These are phyloP conservation scores for Ophiosphaerella narmari DNA, from an alignment of 2,329 filamentous ascomycete genomes.

Conservation along the genomic window DNA sequence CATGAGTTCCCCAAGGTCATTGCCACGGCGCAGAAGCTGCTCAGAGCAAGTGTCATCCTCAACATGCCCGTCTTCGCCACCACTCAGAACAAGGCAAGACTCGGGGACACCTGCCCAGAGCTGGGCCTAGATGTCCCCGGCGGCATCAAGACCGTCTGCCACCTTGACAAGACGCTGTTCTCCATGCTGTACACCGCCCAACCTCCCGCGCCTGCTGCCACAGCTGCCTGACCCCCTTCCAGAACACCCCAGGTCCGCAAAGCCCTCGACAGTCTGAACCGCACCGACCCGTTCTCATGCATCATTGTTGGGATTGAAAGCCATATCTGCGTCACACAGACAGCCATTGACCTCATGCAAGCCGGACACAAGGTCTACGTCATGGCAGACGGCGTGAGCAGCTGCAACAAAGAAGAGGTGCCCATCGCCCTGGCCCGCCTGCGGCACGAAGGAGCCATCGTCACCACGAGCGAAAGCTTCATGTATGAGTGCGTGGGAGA, in stretches of 20 bases:
- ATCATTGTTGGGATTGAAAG: constrained; percentile 89
- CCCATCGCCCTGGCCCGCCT: constrained; percentile 77
- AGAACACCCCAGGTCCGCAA: constrained; percentile 66
- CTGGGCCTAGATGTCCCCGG: constrained; percentile 60
- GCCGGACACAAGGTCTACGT: constrained; percentile 83
- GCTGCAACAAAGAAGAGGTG: constrained; percentile 82
- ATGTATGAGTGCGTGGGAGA: constrained; percentile 90
- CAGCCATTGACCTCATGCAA: constrained; percentile 73
- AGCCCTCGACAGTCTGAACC: constrained; percentile 45
- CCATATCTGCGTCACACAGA: constrained; percentile 95
- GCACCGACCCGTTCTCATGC: constrained; percentile 48
- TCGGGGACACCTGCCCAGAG: constrained; percentile 79
- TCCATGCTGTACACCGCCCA: constrained; percentile 67
- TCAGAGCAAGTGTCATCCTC: constrained; percentile 60
- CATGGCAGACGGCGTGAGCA: constrained; percentile 86
- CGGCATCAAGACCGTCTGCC: constrained; percentile 58
- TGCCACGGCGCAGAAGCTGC: constrained; percentile 57
- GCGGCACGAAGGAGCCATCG: constrained; percentile 72
- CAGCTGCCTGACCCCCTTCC: not conserved
- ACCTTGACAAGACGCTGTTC: constrained; percentile 87
- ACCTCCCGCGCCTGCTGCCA: too few species aligned
- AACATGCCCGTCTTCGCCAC: constrained; percentile 81
- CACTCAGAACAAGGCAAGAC: constrained; percentile 78
- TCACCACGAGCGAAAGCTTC: constrained; percentile 88
- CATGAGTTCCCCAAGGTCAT: constrained; percentile 80